These are phyloP conservation scores for Lentinus brumalis DNA, from an alignment of 768 basidiomycete genomes.

Conservation along the genomic window DNA sequence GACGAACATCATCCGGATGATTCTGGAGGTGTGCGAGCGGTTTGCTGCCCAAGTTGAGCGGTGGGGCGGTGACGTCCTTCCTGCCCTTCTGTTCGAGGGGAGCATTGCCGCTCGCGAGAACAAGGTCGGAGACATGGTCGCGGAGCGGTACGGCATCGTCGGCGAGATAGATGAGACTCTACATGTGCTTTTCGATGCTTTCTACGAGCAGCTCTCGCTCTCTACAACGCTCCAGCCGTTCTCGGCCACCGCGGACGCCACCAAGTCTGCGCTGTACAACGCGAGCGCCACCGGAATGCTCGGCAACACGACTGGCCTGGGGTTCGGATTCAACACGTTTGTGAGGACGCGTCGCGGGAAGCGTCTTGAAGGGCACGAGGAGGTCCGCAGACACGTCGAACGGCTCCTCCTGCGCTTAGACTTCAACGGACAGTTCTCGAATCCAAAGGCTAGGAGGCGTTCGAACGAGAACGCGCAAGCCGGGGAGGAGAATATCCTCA, in stretches of 20 bases:
- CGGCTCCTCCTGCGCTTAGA: conserved; percentile 80
- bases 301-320: conserved; percentile 45
- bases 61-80: conserved; percentile 91
- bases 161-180: conserved; percentile 80
- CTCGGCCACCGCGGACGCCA: conserved; percentile 56
- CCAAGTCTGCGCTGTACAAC: conserved; percentile 65
- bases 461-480: conserved; percentile 46
- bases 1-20: conserved; percentile 63
- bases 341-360: conserved; percentile 53
- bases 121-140: conserved; percentile 71
- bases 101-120: conserved; percentile 59
- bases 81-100: conserved; percentile 81
- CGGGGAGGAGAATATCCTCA: conserved; percentile 35
- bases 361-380: conserved; percentile 59
- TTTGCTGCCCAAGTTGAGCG: conserved; percentile 88
- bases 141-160: conserved; percentile 67
- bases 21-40: conserved; percentile 82
- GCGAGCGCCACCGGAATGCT: conserved; percentile 36
- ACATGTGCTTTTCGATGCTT: conserved; percentile 64
- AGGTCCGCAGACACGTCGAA: conserved; percentile 80
- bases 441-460: conserved; percentile 34
- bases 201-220: conserved; percentile 78
- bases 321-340: conserved; percentile 45
- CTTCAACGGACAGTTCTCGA: conserved; percentile 79
- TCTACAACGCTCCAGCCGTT: conserved; percentile 79